Evolutionary conservation across 108 stramenopile species (phyloP).

Genomic region (Tribonema minus): DNA sequence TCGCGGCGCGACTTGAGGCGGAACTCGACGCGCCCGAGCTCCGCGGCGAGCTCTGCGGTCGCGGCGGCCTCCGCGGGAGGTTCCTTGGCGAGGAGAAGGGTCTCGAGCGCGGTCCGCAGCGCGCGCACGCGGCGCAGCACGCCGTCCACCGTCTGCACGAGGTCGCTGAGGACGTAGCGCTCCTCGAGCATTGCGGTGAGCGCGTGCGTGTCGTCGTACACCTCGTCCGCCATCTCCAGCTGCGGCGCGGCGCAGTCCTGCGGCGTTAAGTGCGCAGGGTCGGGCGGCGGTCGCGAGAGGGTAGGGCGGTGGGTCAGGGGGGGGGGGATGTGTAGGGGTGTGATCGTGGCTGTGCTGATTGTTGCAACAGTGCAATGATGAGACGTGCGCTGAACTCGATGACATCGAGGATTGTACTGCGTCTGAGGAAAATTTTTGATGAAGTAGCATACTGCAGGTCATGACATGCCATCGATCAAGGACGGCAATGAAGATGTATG

Average conservation of each 20-base stretch:
- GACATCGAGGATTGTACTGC: no score
- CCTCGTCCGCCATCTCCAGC: constrained; percentile 26
- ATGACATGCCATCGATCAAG: no score
- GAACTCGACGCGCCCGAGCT: constrained; percentile 1
- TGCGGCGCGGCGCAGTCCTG: background rate
- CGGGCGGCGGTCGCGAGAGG: background rate
- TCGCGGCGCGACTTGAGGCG: background rate
- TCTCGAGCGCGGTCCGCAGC: background rate
- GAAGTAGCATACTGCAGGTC: no score
- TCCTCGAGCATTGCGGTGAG: constrained; percentile 12
- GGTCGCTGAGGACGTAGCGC: constrained; percentile 23
- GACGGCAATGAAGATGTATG: no score
- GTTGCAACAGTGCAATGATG: background rate
- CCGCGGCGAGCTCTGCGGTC: background rate
- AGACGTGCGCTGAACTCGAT: no score
- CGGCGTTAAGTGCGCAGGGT: background rate
- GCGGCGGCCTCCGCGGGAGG: background rate
- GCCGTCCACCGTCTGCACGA: background rate
- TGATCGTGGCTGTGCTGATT: background rate
- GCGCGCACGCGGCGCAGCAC: background rate
- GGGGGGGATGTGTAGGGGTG: background rate
- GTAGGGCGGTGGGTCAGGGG: background rate
- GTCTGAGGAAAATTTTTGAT: no score
- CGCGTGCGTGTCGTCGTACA: constrained; percentile 16
- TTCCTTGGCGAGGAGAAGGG: background rate